These are phyloP conservation scores for Edaphochlamys debaryana DNA, from an alignment of 139 green algal genomes.

Conservation along the genomic window DNA sequence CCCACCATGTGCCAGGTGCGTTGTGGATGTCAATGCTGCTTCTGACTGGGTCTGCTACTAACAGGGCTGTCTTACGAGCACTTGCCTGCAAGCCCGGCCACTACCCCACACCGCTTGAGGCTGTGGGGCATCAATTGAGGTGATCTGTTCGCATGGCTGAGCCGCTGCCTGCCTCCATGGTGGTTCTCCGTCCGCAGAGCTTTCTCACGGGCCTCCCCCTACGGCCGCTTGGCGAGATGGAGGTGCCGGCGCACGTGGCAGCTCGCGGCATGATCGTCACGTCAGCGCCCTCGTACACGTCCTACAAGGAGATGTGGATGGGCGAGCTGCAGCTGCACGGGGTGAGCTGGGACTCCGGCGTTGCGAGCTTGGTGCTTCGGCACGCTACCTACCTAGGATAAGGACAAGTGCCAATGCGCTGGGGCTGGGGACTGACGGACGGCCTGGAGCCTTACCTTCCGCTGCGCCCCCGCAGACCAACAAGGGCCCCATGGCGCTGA, in stretches of 20 bases:
- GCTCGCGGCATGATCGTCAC: slow-evolving; percentile 41
- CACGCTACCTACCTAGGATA: too few relatives aligned
- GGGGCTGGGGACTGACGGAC: too few relatives aligned
- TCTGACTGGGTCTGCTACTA: too few relatives aligned
- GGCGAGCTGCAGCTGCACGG: slow-evolving; percentile 31
- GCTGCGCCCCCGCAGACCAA: not conserved
- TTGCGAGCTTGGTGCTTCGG: too few relatives aligned
- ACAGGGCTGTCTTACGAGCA: not conserved
- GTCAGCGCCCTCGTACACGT: slow-evolving; percentile 49
- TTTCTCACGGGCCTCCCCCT: slow-evolving; percentile 51
- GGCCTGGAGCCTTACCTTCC: too few relatives aligned
- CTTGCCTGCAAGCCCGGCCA: too few relatives aligned
- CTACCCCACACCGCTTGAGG: too few relatives aligned
- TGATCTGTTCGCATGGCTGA: too few relatives aligned
- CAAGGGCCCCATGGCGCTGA: slow-evolving; percentile 50
- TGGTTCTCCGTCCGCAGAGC: not conserved
- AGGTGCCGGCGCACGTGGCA: slow-evolving; percentile 44
- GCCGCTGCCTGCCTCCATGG: too few relatives aligned
- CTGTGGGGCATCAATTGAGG: too few relatives aligned
- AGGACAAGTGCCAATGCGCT: too few relatives aligned
- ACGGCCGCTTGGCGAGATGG: slow-evolving; percentile 49
- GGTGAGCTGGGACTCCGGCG: slow-evolving; percentile 13
- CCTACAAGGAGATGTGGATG: slow-evolving; percentile 57
- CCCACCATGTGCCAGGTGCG: slow-evolving; percentile 52
- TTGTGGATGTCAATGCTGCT: not conserved